Evolutionary conservation across 345 rosid species (phyloP).

Genomic region (Eucalyptus tenuipes): DNA sequence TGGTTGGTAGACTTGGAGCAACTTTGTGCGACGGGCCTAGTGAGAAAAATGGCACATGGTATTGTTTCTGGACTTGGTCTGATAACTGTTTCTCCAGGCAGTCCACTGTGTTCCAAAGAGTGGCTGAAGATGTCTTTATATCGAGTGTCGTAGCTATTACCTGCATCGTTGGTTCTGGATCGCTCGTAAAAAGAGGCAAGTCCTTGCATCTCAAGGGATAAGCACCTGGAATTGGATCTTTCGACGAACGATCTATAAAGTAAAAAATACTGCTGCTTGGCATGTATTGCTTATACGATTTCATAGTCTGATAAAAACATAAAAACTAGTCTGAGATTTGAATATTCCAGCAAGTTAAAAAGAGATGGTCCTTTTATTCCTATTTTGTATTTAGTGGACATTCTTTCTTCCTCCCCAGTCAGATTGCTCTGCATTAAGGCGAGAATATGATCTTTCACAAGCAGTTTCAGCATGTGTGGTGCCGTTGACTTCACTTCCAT

Average conservation of each 20-base stretch:
- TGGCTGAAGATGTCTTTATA: background rate
- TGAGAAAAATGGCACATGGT: background rate
- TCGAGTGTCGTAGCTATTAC: background rate
- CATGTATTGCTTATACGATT: background rate
- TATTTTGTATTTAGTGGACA: background rate
- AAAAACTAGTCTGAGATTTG: background rate
- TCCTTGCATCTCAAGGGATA: background rate
- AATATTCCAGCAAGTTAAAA: background rate
- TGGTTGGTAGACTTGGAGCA: background rate
- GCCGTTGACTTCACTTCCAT: background rate
- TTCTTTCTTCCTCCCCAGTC: background rate
- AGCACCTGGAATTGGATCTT: background rate
- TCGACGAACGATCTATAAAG: background rate
- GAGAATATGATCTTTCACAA: background rate
- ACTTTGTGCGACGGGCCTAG: background rate
- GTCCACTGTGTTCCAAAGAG: background rate
- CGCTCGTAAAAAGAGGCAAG: background rate
- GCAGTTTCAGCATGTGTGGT: background rate
- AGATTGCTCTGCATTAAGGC: background rate
- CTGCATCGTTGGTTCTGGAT: background rate
- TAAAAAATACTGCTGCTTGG: background rate
- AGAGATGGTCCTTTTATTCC: background rate
- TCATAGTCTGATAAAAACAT: background rate
- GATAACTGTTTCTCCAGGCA: background rate
- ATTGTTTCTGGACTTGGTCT: background rate